Evolutionary conservation across 352 stramenopile genomes (phyloP), one percentile per base, ranked within the genome.

Genomic region (Plasmopara muralis): DNA sequence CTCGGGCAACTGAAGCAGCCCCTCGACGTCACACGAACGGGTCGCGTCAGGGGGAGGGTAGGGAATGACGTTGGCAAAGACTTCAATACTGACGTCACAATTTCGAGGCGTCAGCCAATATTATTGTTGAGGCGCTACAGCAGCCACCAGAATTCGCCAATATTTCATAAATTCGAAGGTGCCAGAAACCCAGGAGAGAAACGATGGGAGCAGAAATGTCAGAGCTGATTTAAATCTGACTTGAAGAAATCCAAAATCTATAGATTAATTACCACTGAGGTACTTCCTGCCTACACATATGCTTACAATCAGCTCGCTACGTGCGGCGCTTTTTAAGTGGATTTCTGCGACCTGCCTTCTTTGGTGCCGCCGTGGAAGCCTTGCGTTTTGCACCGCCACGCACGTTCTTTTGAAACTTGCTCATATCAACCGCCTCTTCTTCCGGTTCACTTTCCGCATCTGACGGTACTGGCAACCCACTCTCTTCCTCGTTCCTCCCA

Each of bases 381-480:
- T 89, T 89, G 49, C 77, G 73, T 55, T 89, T 89, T 15, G 47
- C 65, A 43, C 18, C 54, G 15, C 71, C 67, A 5, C 77, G 68
- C 7, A 61, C 12, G 37, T 93, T 93, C 64, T 86, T 91, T 53
- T 91, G 80, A 54, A 93, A 93, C 62, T 87, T 83, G 54, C 69
- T 85, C 46, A 91, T 62, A 43, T 93, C 81, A 18, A 81, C 54
- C 30, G 89, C 74, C 30, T 84, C 72, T 9, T 67, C 73, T 2
- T 87, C 76, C 2, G 67, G 55, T 12, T 90, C 83, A 49, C 77
- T 87, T 48, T 90, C 80, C 5, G 77, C 80, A 49, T 90, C 80
- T 0, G 80, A 90, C 15, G 74, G 53, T 28, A 68, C 65, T 13
- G 68, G 62, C 14, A 90, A 46, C 0, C 72, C 81, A 50, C 62